Conservation (phyloP, 805 yeast species). For the Saccharomycopsis guyanensis region DNA sequence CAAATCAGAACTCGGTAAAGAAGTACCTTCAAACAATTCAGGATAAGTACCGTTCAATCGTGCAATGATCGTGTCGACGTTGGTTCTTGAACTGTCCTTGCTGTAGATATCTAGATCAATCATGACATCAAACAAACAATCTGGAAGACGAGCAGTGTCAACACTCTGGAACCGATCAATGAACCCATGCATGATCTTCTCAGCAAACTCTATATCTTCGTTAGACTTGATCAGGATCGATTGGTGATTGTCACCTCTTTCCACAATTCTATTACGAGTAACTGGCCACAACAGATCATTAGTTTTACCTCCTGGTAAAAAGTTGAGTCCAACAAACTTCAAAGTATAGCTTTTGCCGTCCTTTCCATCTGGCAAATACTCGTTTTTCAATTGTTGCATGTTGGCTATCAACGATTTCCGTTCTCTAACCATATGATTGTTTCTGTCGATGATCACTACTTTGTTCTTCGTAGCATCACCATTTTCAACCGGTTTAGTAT, state of each 20-base stretch:
- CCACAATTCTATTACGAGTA: slow-evolving; percentile 51
- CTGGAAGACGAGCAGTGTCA: slow-evolving; percentile 43
- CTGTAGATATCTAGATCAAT: slow-evolving; percentile 45
- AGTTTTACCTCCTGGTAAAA: slow-evolving; percentile 32
- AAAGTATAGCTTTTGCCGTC: slow-evolving; percentile 25
- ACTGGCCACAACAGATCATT: slow-evolving; percentile 35
- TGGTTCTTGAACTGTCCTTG: slow-evolving; percentile 39
- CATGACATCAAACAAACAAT: slow-evolving; percentile 55
- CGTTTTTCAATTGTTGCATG: slow-evolving; percentile 35
- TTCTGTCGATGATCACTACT: slow-evolving; percentile 72
- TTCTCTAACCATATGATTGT: slow-evolving; percentile 69
- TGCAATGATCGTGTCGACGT: slow-evolving; percentile 38
- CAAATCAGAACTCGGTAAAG: slow-evolving; percentile 34
- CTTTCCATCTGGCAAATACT: slow-evolving; percentile 33
- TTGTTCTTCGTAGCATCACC: slow-evolving; percentile 22
- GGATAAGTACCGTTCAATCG: slow-evolving; percentile 32
- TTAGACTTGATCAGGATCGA: slow-evolving; percentile 46
- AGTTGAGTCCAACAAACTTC: slow-evolving; percentile 62
- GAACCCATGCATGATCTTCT: slow-evolving; percentile 69
- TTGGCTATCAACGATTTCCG: slow-evolving; percentile 57
- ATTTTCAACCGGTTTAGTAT: neutral
- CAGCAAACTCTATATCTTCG: slow-evolving; percentile 39
- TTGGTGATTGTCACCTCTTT: slow-evolving; percentile 85
- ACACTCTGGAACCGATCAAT: slow-evolving; percentile 61
- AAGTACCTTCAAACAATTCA: slow-evolving; percentile 30